Percentiles rank a stretch among this genome's conserved stretches.
Conservation (phyloP, 192 early-diverging fungal species). For the Rhizoclosmatium globosum region DNA sequence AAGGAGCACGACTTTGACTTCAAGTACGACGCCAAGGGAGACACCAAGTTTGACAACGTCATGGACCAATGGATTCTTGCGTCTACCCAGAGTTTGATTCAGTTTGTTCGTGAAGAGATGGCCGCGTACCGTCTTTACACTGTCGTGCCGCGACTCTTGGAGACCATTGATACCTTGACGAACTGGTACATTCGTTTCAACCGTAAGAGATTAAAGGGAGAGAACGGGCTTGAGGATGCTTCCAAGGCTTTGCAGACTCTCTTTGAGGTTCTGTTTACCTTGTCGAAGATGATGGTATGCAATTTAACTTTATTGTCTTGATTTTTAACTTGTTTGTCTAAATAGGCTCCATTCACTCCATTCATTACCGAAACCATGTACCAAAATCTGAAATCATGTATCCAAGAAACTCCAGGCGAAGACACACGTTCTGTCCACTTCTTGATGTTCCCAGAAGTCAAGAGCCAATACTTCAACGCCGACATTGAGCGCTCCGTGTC, state of each 20-base stretch:
- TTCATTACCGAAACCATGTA: conserved; percentile 98
- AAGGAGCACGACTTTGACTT: conserved; percentile 84
- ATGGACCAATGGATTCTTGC: conserved; percentile 99
- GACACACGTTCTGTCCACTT: conserved; percentile 95
- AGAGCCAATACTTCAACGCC: conserved; percentile 94
- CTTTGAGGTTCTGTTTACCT: conserved; percentile 93
- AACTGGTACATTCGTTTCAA: conserved; percentile 99
- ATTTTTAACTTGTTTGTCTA: neutral
- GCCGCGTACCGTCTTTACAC: conserved; percentile 95
- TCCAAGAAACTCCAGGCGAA: conserved; percentile 58
- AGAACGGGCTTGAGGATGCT: conserved; percentile 88
- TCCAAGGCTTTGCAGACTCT: conserved; percentile 89
- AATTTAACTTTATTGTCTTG: conserved; percentile 19
- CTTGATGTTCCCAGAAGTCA: conserved; percentile 90
- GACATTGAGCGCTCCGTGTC: conserved; percentile 94
- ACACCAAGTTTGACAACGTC: conserved; percentile 81
- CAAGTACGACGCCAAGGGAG: conserved; percentile 71
- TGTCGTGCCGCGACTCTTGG: conserved; percentile 90
- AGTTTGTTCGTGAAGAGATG: conserved; percentile 96
- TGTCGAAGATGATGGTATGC: conserved; percentile 86
- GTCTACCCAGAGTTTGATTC: conserved; percentile 90
- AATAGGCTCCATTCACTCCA: conserved; percentile 90
- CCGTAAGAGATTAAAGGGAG: conserved; percentile 95
- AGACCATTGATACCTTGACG: conserved; percentile 92
- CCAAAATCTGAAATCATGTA: conserved; percentile 84